Base-by-base conservation (phyloP, 2,329 filamentous ascomycete species). In the Botryotinia globosa region DNA sequence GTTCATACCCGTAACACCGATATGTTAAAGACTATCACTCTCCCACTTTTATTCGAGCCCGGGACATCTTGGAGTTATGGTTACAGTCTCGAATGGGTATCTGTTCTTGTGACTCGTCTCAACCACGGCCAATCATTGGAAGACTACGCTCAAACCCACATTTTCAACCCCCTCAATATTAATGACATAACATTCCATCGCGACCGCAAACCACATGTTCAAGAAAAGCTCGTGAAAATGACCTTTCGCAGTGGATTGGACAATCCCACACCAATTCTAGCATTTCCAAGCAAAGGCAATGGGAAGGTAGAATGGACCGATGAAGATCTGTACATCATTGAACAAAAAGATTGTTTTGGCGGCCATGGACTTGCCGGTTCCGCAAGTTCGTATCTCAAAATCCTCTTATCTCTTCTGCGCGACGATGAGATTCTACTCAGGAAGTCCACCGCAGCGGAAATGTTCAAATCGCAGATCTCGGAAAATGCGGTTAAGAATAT, bases 11-110 rank as follows among this genome's bases (percentile, higher is more conserved):
- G 39, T 22, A 16, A 1, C 7, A 39, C 45, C 22, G 32, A 54
- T 12, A 51, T 39, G 45, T 14, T 66, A 18, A 20, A 66, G 12
- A 1, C 8, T 18, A 51, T 39, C 32, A 66, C 32, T 22, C 18
- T 68, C 9, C 89, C 89, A 2, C 80, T 92, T 25, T 78, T 90
- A 0, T 89, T 89, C 74, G 89, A 92, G 76, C 90, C 90, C 0
- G 89, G 89, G 0, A 84, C 85, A 37, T 82, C 82, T 4, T 91
- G 88, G 87, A 83, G 88, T 72, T 91, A 91, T 22, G 85, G 86
- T 0, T 81, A 82, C 9, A 79, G 79, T 22, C 80, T 87, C 9
- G 87, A 88, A 77, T 88, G 86, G 86, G 86, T 84, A 0, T 87
- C 87, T 3, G 76, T 86, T 1, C 80, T 83, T 0, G 75, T 88